phyloP scores from a whole-genome alignment of 495 filamentous ascomycete genomes.

The Penicillium bialowiezense region DNA sequence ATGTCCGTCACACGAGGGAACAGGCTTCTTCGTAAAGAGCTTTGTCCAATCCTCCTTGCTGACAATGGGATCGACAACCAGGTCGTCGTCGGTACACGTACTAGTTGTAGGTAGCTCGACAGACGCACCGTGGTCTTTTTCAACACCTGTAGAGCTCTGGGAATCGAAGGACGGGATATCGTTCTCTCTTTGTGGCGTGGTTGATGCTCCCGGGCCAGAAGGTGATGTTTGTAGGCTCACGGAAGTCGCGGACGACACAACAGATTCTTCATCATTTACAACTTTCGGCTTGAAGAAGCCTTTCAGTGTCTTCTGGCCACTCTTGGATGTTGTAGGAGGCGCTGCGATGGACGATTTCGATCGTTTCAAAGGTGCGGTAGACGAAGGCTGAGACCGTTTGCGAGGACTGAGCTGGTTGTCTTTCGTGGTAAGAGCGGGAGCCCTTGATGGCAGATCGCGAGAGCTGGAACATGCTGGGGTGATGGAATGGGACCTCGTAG shows the following conservation, averaged over 20 bases:
- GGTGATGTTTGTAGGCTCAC: neutral
- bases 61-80: constrained; percentile 64
- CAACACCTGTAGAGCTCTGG: neutral
- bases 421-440: neutral
- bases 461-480: no score
- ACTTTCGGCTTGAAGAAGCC: constrained; percentile 72
- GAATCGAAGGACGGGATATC: neutral
- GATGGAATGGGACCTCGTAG: no score
- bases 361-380: constrained; percentile 36
- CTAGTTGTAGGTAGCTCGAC: no score
- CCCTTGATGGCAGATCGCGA: neutral
- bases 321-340: constrained; percentile 20
- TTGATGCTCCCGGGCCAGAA: neutral
- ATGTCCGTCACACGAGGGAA: constrained; percentile 79
- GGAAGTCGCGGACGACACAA: neutral
- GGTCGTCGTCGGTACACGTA: constrained; percentile 18
- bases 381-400: constrained; percentile 27
- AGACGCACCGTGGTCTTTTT: no score
- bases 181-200: neutral
- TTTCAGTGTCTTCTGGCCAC: constrained; percentile 72
- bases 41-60: constrained; percentile 84
- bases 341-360: constrained; percentile 38
- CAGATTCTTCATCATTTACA: neutral
- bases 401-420: constrained; percentile 21
- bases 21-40: constrained; percentile 70